phyloP scores from a whole-genome alignment of 345 rosid genomes.

The Leavenworthia alabamica region DNA sequence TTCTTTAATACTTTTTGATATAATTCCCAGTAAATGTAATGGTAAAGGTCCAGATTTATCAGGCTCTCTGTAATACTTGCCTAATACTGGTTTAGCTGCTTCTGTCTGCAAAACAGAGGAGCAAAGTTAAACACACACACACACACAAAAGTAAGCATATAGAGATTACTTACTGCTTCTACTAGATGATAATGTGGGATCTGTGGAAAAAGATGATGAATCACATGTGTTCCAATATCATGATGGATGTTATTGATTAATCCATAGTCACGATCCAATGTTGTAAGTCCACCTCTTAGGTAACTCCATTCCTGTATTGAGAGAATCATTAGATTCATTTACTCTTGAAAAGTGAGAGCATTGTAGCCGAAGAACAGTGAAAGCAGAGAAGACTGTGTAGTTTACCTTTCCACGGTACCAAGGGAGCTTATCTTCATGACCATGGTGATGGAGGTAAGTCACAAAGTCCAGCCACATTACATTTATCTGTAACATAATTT shows the following conservation, averaged over 20 bases:
- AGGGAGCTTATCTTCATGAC: slow-evolving; percentile 75
- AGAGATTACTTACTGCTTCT: slow-evolving; percentile 60
- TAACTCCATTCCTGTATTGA: slow-evolving; percentile 78
- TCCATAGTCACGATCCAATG: slow-evolving; percentile 83
- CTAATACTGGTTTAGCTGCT: slow-evolving; percentile 80
- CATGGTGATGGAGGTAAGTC: slow-evolving; percentile 92
- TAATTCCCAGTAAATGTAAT: slow-evolving; percentile 43
- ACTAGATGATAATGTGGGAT: slow-evolving; percentile 89
- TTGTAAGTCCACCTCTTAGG: slow-evolving; percentile 87
- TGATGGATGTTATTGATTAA: slow-evolving; percentile 85
- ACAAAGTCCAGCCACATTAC: slow-evolving; percentile 83
- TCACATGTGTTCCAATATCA: slow-evolving; percentile 91
- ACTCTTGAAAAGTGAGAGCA: background rate
- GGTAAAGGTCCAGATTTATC: slow-evolving; percentile 67
- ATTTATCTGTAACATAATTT: slow-evolving; percentile 41
- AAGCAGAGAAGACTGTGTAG: background rate
- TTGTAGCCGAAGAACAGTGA: background rate
- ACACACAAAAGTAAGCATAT: background rate
- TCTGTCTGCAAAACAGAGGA: slow-evolving; percentile 44
- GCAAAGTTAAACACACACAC: background rate
- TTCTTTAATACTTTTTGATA: slow-evolving; percentile 50
- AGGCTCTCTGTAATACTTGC: slow-evolving; percentile 77
- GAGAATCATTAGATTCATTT: slow-evolving; percentile 1
- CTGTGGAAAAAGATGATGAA: slow-evolving; percentile 93
- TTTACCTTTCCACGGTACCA: slow-evolving; percentile 91